A percentile compares a stretch with the other conserved stretches of the same genome.
Evolutionary conservation across 805 yeast genomes (phyloP).

Genomic region (Metschnikowia matae): DNA sequence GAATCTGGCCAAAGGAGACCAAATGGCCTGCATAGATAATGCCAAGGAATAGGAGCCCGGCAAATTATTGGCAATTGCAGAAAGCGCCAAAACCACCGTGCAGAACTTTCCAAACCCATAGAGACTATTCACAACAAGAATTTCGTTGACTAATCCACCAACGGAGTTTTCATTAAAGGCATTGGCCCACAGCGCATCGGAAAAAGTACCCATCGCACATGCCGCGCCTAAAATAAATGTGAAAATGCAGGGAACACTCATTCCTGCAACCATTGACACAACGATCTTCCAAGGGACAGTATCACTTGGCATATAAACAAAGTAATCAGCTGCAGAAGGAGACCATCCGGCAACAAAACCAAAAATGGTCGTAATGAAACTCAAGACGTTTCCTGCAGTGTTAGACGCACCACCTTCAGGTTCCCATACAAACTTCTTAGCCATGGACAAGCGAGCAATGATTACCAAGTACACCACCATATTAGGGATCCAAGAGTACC

Average conservation of each 20-base stretch:
- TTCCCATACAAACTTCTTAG: slow-evolving; percentile 22
- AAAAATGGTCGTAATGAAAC: slow-evolving; percentile 26
- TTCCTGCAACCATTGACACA: slow-evolving; percentile 25
- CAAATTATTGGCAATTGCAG: slow-evolving; percentile 30
- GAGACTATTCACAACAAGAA: slow-evolving; percentile 25
- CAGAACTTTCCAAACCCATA: slow-evolving; percentile 33
- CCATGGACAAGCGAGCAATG: slow-evolving; percentile 25
- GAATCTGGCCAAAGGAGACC: slow-evolving; percentile 27
- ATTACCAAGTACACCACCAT: slow-evolving; percentile 25
- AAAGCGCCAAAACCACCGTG: slow-evolving; percentile 28
- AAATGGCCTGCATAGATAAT: slow-evolving; percentile 28
- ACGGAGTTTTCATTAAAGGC: slow-evolving; percentile 27
- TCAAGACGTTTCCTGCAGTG: slow-evolving; percentile 27
- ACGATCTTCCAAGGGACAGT: slow-evolving; percentile 27
- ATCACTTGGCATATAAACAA: slow-evolving; percentile 29
- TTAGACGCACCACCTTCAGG: slow-evolving; percentile 8
- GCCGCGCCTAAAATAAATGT: slow-evolving; percentile 32
- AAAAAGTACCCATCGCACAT: slow-evolving; percentile 25
- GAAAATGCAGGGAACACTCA: slow-evolving; percentile 25
- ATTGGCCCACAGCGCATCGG: slow-evolving; percentile 26
- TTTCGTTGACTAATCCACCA: slow-evolving; percentile 31
- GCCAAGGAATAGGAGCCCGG: slow-evolving; percentile 33
- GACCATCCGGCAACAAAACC: slow-evolving; percentile 34
- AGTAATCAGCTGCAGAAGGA: slow-evolving; percentile 32
- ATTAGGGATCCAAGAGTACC: slow-evolving; percentile 33